These are phyloP conservation scores for Teratosphaeria gauchensis DNA, from an alignment of 2,329 filamentous ascomycete genomes.

Conservation along the genomic window DNA sequence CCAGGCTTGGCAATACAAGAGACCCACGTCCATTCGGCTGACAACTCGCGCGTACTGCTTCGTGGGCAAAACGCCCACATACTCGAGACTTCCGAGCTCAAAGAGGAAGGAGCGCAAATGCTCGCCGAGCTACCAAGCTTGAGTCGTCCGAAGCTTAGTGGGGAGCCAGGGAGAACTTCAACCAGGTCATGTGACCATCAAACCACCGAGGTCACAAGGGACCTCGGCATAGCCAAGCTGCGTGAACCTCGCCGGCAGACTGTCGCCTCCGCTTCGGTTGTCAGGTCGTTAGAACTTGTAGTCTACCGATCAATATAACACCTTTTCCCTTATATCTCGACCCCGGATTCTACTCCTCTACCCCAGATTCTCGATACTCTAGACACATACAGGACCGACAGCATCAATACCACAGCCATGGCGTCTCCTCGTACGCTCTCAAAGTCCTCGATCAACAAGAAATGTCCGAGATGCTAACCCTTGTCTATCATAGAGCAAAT, in stretches of 20 bases:
- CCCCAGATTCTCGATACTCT: not conserved
- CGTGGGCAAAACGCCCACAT: not conserved
- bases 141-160: not conserved
- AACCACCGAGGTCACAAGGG: not conserved
- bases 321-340: not conserved
- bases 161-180: not conserved
- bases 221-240: not conserved
- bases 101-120: not conserved
- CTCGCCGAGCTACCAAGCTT: too few relatives aligned
- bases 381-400: not conserved
- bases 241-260: not conserved
- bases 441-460: not conserved
- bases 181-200: not conserved
- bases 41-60: too few relatives aligned
- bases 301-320: not conserved
- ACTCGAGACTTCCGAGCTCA: not conserved
- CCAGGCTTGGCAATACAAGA: not conserved
- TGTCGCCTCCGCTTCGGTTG: not conserved
- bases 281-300: not conserved
- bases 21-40: not conserved
- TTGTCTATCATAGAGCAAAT: slow-evolving; percentile 57
- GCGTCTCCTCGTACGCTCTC: slow-evolving; percentile 60
- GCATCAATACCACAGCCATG: slow-evolving; percentile 41
- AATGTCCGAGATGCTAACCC: slow-evolving; percentile 13
- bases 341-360: not conserved